These are phyloP conservation scores for Nicotiana obtusifolia DNA, from an alignment of 257 asterid species.

Conservation along the genomic window DNA sequence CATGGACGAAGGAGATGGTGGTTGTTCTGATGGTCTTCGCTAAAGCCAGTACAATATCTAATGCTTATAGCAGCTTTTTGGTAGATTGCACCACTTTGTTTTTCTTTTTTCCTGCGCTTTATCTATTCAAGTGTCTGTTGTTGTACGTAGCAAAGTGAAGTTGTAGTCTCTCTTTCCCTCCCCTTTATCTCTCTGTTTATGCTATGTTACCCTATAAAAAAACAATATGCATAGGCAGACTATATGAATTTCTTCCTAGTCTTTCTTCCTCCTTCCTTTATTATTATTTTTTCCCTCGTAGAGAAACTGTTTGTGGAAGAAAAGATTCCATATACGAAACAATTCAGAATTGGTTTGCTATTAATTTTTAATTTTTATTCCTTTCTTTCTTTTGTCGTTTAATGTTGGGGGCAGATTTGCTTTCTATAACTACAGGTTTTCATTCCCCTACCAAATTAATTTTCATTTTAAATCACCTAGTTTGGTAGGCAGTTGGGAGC, in stretches of 20 bases:
- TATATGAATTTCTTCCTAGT: neutral
- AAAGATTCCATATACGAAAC: neutral
- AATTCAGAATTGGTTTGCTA: neutral
- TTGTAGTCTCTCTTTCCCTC: neutral
- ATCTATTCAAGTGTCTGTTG: neutral
- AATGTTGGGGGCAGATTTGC: neutral
- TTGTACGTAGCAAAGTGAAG: neutral
- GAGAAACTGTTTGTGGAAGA: neutral
- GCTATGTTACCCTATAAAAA: neutral
- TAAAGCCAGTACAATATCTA: neutral
- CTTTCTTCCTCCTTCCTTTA: neutral
- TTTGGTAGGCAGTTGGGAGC: neutral
- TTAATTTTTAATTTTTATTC: neutral
- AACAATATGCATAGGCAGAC: neutral
- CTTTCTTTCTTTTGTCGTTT: neutral
- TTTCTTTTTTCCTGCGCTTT: neutral
- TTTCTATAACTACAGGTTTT: neutral
- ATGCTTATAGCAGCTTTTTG: neutral
- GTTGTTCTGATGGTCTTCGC: conserved; percentile 34
- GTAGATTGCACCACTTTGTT: neutral
- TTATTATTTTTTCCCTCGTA: neutral
- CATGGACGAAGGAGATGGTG: conserved; percentile 48
- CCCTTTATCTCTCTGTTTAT: neutral
- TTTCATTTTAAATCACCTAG: neutral
- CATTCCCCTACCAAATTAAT: neutral